Evolutionary conservation across 2,329 filamentous ascomycete species (phyloP), one percentile per base, ranked within the genome.

Genomic region (Cytospora mali): DNA sequence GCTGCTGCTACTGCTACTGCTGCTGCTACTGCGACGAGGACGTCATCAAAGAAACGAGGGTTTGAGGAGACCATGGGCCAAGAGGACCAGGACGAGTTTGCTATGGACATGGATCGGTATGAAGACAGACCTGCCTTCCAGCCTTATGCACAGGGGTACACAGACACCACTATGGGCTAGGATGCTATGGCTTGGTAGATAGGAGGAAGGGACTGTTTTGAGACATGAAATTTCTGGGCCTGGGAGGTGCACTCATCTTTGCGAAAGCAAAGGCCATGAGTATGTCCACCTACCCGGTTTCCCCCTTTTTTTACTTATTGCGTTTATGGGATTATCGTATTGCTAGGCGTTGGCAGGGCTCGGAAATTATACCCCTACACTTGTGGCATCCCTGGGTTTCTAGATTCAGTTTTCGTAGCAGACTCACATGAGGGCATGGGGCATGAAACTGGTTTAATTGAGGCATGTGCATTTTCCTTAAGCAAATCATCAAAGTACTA

Each of bases 91-190:
- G 42, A 28, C 52, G 35, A 61, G 2, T 2, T 31, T n/a, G 28
- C 55, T 49, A 68, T 73, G 55, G 75, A 77, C 61, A 61, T 61
- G 33, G 73, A 67, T 9, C 69, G 75, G 49, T 76, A 74, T 61
- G 35, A 55, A 16, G 66, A 71, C 31, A 69, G 75, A 6, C 39
- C 48, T 11, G 54, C 42, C 0, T 76, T 74, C 58, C 61, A 54
- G 23, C 75, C 75, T 6, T 77, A 75, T 58, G 58, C 59, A 21
- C 70, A 73, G 42, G 51, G 29, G 9, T 46, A 53, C 14, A 27
- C 9, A 0, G 31, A 42, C 13, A 25, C 25, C 13, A 39, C 29
- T 33, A 46, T 21, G 42, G 13, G 46, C 10, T 13, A 27, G 29
- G n/a, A 42, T 7, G 3, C 14, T 21, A 16, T 42, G 39, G 39